A percentile compares a stretch with the other conserved stretches of the same genome.
phyloP scores from a whole-genome alignment of 805 yeast species.

The Yarrowia sp. region DNA sequence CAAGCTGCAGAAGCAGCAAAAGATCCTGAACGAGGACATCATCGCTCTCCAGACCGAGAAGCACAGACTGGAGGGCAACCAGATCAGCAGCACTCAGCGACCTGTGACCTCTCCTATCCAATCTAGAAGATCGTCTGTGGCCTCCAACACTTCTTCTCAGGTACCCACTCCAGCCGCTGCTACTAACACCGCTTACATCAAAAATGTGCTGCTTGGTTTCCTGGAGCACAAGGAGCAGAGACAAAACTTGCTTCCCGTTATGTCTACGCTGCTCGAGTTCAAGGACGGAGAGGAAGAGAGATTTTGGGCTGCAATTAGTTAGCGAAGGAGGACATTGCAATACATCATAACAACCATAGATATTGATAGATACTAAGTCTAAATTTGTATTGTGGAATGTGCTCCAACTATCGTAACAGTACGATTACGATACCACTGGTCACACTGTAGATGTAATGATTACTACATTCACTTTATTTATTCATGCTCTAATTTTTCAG shows the following conservation, averaged over 20 bases:
- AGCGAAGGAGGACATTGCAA: neutral
- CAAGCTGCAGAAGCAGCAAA: constrained; percentile 38
- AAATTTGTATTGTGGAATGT: too few species aligned
- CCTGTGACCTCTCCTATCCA: neutral
- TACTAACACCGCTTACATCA: constrained; percentile 69
- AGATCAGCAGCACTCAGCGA: constrained; percentile 20
- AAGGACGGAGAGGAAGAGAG: constrained; percentile 69
- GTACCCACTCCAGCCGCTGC: constrained; percentile 27
- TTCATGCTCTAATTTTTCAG: neutral
- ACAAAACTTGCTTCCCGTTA: constrained; percentile 76
- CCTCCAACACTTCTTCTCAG: constrained; percentile 24
- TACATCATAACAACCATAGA: neutral
- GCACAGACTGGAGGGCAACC: constrained; percentile 27
- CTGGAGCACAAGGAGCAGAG: constrained; percentile 92
- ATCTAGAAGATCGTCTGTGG: constrained; percentile 24
- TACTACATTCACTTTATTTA: neutral
- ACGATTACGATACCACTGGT: too few species aligned
- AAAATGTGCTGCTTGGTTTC: constrained; percentile 87
- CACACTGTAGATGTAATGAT: too few species aligned
- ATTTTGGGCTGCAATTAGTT: constrained; percentile 50
- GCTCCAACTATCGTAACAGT: too few species aligned
- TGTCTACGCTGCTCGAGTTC: constrained; percentile 68
- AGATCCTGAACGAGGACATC: constrained; percentile 37
- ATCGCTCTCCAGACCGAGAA: constrained; percentile 33
- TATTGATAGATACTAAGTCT: neutral